Evolutionary conservation across 345 rosid species (phyloP).

Genomic region (Sonneratia alba): DNA sequence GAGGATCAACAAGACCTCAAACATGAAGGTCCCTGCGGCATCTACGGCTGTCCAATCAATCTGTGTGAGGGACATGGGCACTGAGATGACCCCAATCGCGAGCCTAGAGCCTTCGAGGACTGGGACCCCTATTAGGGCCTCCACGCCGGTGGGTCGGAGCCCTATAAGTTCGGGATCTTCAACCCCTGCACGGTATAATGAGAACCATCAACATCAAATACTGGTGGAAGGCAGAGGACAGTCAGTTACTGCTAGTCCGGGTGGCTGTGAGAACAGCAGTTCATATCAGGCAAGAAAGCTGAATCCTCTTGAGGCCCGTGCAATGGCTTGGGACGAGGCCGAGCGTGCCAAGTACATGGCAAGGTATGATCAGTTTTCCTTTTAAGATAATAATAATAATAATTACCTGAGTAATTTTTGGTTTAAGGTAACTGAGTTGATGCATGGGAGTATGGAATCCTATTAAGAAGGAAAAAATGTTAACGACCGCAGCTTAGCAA

Average conservation of each 20-base stretch:
- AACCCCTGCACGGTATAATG: slow-evolving; percentile 48
- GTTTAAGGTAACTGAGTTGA: neutral
- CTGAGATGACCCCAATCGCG: slow-evolving; percentile 91
- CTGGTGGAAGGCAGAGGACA: slow-evolving; percentile 19
- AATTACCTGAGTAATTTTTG: neutral
- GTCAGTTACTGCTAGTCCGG: slow-evolving; percentile 15
- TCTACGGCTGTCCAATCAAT: slow-evolving; percentile 40
- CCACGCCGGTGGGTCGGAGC: slow-evolving; percentile 64
- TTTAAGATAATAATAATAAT: neutral
- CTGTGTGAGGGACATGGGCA: slow-evolving; percentile 90
- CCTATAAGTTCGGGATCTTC: slow-evolving; percentile 72
- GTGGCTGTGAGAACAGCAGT: slow-evolving; percentile 10
- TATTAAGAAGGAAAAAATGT: too few species aligned
- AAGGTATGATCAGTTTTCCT: slow-evolving; percentile 31
- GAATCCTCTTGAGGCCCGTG: slow-evolving; percentile 60
- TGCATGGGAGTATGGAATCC: neutral
- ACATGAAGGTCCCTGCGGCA: neutral
- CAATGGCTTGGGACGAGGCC: slow-evolving; percentile 88
- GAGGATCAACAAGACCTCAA: slow-evolving; percentile 42
- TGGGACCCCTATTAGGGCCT: slow-evolving; percentile 69
- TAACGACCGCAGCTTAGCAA: too few species aligned
- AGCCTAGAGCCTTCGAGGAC: slow-evolving; percentile 95
- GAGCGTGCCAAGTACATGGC: slow-evolving; percentile 90
- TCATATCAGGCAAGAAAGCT: slow-evolving; percentile 25
- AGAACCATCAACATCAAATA: neutral